phyloP scores from a whole-genome alignment of 1,139 yeast species.

The Blastobotrys proliferans region DNA sequence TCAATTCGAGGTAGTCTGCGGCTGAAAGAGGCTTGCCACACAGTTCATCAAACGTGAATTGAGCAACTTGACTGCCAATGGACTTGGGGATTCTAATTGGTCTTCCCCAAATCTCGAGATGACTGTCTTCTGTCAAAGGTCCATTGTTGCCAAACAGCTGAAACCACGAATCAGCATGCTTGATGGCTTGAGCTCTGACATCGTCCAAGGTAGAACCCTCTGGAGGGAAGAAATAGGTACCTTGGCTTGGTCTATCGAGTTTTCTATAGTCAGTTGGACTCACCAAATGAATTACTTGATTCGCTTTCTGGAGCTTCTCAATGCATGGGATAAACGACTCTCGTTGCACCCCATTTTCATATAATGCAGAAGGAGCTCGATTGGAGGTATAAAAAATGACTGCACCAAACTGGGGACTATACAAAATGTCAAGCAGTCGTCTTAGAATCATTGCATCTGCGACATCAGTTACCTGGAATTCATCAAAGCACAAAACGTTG shows the following conservation, averaged over 20 bases:
- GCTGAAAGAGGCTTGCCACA: constrained; percentile 92
- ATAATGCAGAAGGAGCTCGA: constrained; percentile 90
- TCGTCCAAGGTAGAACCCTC: constrained; percentile 44
- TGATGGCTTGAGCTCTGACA: constrained; percentile 48
- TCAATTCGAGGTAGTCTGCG: constrained; percentile 85
- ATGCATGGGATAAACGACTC: constrained; percentile 90
- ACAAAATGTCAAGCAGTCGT: constrained; percentile 57
- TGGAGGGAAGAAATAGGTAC: constrained; percentile 69
- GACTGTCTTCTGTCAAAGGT: constrained; percentile 37
- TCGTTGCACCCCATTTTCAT: constrained; percentile 89
- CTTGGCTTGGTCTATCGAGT: constrained; percentile 74
- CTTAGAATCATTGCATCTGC: constrained; percentile 97
- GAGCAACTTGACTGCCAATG: constrained; percentile 79
- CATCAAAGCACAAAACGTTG: constrained; percentile 88
- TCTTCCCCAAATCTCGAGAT: constrained; percentile 82
- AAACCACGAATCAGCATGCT: constrained; percentile 78
- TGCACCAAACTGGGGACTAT: constrained; percentile 70
- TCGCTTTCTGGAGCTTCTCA: constrained; percentile 64
- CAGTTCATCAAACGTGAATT: constrained; percentile 76
- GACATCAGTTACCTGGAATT: constrained; percentile 87
- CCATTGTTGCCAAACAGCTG: constrained; percentile 62
- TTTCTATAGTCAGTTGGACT: constrained; percentile 94
- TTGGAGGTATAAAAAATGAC: constrained; percentile 90
- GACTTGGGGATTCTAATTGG: constrained; percentile 68
- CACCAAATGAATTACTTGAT: constrained; percentile 73